phyloP scores from a whole-genome alignment of 306 rosid species.

The Sechiopsis laciniata region DNA sequence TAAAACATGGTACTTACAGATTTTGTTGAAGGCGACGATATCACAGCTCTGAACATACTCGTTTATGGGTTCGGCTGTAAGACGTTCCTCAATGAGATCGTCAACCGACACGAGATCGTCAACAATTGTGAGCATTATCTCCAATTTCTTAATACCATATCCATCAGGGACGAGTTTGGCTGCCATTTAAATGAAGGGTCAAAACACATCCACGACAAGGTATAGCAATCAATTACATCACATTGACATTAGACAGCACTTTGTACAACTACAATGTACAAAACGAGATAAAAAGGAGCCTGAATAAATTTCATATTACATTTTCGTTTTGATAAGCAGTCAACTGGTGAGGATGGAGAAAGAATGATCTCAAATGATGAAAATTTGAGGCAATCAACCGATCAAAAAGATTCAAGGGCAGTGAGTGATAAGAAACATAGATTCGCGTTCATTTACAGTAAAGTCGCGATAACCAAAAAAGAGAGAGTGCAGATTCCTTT shows the following conservation, averaged over 20 bases:
- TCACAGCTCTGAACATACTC: too few relatives aligned
- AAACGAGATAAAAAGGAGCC: too few relatives aligned
- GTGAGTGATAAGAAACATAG: not conserved
- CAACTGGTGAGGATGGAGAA: not conserved
- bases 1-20: too few relatives aligned
- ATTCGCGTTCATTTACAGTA: not conserved
- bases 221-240: not conserved
- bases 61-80: constrained; percentile 55
- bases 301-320: not conserved
- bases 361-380: not conserved
- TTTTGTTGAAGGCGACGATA: too few relatives aligned
- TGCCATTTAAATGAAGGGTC: constrained; percentile 13
- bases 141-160: constrained; percentile 84
- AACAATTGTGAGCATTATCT: constrained; percentile 67
- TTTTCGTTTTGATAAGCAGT: not conserved
- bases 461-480: not conserved
- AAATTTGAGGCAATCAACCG: not conserved
- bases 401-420: not conserved
- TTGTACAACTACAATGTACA: not conserved
- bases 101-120: constrained; percentile 89
- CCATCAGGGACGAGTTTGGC: constrained; percentile 93
- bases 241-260: constrained; percentile 1
- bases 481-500: not conserved
- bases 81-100: constrained; percentile 61
- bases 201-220: not conserved